Evolutionary conservation across 495 filamentous ascomycete species (phyloP).

Genomic region (Penicillium parvum): DNA sequence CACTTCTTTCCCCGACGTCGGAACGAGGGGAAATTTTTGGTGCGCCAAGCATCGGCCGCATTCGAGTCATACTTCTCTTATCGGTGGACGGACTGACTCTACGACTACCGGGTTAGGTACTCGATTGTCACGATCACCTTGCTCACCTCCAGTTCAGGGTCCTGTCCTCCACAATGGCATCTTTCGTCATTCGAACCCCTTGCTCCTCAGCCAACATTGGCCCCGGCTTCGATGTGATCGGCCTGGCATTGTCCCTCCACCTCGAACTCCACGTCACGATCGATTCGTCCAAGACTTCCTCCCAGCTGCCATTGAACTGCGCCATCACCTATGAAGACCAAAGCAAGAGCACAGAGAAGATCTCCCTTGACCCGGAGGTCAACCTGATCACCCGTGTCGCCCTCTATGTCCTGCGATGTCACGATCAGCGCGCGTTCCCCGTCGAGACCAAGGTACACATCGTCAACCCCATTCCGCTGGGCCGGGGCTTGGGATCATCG

Average conservation of each 20-base stretch:
- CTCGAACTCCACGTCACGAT: constrained; percentile 78
- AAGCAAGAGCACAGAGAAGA: constrained; percentile 65
- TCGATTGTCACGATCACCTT: no score
- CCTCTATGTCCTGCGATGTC: constrained; percentile 87
- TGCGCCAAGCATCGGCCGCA: constrained; percentile 28
- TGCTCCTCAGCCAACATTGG: constrained; percentile 96
- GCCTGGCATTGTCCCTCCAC: constrained; percentile 84
- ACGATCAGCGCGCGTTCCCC: constrained; percentile 77
- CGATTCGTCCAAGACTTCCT: constrained; percentile 47
- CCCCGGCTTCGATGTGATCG: constrained; percentile 96
- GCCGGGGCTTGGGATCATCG: constrained; percentile 85
- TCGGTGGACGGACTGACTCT: neutral
- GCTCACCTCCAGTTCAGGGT: constrained; percentile 1
- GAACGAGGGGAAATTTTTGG: constrained; percentile 19
- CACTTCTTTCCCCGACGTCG: constrained; percentile 28
- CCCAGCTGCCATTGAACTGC: constrained; percentile 72
- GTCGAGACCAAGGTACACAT: constrained; percentile 85
- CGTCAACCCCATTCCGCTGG: constrained; percentile 86
- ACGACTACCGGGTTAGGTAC: no score
- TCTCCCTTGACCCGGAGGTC: constrained; percentile 69
- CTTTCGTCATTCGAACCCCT: constrained; percentile 62
- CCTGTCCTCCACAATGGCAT: constrained; percentile 31
- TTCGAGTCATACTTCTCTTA: constrained; percentile 22
- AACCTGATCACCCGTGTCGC: constrained; percentile 92
- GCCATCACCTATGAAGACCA: constrained; percentile 82